Evolutionary conservation across 306 rosid species (phyloP), one percentile per base, ranked within the genome.

Genomic region (Vachellia pachyceras): DNA sequence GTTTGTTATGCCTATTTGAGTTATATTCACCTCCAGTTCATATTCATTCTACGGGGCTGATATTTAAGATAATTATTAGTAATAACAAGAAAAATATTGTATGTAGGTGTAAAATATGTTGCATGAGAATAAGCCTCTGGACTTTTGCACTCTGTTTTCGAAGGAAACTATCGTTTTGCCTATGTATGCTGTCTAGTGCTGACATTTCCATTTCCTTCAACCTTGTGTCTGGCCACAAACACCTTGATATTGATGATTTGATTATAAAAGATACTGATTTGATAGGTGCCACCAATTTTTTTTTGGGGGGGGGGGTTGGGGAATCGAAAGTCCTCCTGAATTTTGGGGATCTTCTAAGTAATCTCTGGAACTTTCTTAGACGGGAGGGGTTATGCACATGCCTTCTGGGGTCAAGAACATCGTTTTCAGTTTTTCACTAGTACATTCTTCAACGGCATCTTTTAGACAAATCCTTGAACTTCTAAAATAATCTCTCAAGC

Each of bases 221-320:
- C 29, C 63, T 57, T 14, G 8, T 50, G 42, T 65, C 14, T 65
- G 20, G 20, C 20, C 61, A 63, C 78, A 37, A 2, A 15, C 5
- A 3, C 71, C 44, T 49, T 72, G 39, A 36, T 41, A 61, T n/a
- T 22, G 65, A 58, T 60, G 17, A 10, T 25, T 65, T 40, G 72
- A 80, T 73, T 50, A 33, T 50, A 39, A 73, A 73, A 72, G 69
- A 40, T 52, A 66, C 80, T 54, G 41, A 63, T 63, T 64, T 4
- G 35, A 25, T 58, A 25, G 15, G 37, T 58, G 66, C 33, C 17
- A 10, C 66, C 33, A 29, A 29, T 29, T 1, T 29, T 29, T 29
- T 29, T 29, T 29, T 29, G 1, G 33, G 33, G 33, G 33, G 33
- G 33, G 33, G 33, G 33, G 33, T 1, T 2, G 33, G 33, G 33